Evolutionary conservation across 208 protist genomes (phyloP), one percentile per base, ranked within the genome.

Genomic region (Wallacemonas collosoma): DNA sequence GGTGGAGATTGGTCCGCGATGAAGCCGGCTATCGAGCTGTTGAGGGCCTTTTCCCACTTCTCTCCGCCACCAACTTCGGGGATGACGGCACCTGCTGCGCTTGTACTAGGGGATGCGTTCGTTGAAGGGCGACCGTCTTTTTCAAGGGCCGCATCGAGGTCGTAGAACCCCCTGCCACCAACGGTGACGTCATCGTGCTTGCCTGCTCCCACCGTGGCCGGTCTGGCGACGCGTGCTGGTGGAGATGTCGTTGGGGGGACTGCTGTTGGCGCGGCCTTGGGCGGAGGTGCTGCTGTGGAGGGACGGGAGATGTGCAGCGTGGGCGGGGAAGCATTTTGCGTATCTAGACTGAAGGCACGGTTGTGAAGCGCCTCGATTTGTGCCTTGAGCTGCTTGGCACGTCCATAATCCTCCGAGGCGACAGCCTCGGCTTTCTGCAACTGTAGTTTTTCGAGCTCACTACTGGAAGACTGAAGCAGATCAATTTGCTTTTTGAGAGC

Each of bases 341-440:
- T 17, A 8, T 47, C 47, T 15, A 44, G 38, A 36, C 14, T 38
- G 26, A 79, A 82, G 44, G 58, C 65, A 39, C 45, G 43, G 66
- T 68, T 68, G 39, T 80, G 76, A 7, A 95, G 70, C 35, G 65
- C 61, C n/a, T 90, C 86, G 50, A 98, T 98, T 54, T 82, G 72
- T 51, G 61, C 62, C 68, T 95, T 97, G 15, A 98, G 69, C 36
- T 84, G 56, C 77, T 97, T 98, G 51, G 94, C 92, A 15, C 72
- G 72, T 40, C 39, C 66, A 72, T 94, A 97, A 73, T 98, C 82
- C 71, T 98, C 94, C 51, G 80, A 57, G 35, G 74, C 62, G 14
- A 96, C 85, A 6, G 92, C 92, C 40, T 69, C 68, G n/a, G 58
- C 35, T 62, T 98, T 98, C 61, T 89, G 79, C 65, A 75, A 40